phyloP scores from a whole-genome alignment of 2,329 filamentous ascomycete genomes.

The Truncatella angustata region DNA sequence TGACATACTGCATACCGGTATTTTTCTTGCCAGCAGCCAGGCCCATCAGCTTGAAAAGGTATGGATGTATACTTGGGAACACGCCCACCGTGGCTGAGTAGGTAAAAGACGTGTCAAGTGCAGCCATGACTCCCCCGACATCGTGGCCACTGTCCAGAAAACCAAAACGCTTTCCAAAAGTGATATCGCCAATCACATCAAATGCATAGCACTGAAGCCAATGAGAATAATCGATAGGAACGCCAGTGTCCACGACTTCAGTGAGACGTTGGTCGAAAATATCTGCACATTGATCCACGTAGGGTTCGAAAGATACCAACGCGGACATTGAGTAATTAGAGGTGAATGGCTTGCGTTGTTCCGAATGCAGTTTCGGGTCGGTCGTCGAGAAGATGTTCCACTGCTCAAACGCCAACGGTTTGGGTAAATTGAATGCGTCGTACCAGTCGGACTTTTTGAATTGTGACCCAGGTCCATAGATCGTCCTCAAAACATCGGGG shows the following conservation, averaged over 20 bases:
- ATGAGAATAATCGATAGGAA: conserved; percentile 21
- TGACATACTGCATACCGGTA: conserved; percentile 23
- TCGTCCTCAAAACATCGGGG: conserved; percentile 34
- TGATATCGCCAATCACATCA: conserved; percentile 33
- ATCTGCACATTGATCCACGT: conserved; percentile 29
- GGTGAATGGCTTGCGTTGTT: conserved; percentile 26
- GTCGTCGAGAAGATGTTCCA: conserved; percentile 30
- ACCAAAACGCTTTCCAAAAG: conserved; percentile 30
- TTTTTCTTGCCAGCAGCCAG: conserved; percentile 16
- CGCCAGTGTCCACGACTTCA: conserved; percentile 18
- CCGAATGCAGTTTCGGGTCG: conserved; percentile 22
- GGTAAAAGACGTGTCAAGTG: neutral
- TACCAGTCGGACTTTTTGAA: conserved; percentile 35
- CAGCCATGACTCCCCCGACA: conserved; percentile 15
- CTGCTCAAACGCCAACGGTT: neutral
- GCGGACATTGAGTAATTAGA: conserved; percentile 30
- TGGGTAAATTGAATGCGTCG: conserved; percentile 18
- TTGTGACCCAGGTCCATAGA: conserved; percentile 37
- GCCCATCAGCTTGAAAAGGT: conserved; percentile 9
- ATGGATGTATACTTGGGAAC: conserved; percentile 15
- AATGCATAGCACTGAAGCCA: conserved; percentile 22
- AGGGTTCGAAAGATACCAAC: conserved; percentile 32
- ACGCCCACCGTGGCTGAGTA: conserved; percentile 25
- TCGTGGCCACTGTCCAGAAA: conserved; percentile 31
- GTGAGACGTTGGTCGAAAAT: conserved; percentile 18